Evolutionary conservation across 2,329 filamentous ascomycete species (phyloP).

Genomic region (Aspergillus vadensis): DNA sequence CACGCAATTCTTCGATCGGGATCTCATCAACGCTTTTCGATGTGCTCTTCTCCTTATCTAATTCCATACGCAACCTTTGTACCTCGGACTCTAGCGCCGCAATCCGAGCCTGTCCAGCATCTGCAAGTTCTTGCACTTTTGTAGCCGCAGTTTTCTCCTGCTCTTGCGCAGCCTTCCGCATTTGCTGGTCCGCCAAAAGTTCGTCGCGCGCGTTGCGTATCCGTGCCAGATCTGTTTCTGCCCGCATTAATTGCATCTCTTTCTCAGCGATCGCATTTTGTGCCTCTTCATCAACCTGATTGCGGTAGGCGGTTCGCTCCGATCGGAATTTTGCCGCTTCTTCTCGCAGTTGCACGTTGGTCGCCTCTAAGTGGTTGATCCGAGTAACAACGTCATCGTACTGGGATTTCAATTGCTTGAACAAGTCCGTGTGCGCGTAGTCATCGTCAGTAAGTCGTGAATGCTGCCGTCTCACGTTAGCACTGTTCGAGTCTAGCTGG

Average conservation of each 20-base stretch:
- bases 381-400: conserved; percentile 91
- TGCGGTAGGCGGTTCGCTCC: conserved; percentile 79
- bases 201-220: conserved; percentile 86
- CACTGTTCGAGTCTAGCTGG: not conserved
- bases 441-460: conserved; percentile 85
- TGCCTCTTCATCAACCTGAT: conserved; percentile 78
- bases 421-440: conserved; percentile 87
- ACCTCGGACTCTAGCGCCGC: conserved; percentile 79
- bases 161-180: conserved; percentile 77
- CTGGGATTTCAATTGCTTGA: conserved; percentile 86
- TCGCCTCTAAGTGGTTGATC: conserved; percentile 87
- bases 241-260: conserved; percentile 76
- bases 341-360: conserved; percentile 79
- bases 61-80: conserved; percentile 64
- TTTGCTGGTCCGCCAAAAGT: conserved; percentile 74
- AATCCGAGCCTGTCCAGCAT: conserved; percentile 79
- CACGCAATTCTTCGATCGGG: conserved; percentile 69
- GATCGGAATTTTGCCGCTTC: conserved; percentile 82
- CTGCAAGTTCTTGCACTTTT: conserved; percentile 77
- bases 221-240: conserved; percentile 81
- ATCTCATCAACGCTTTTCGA: conserved; percentile 59
- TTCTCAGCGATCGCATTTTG: conserved; percentile 72
- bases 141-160: conserved; percentile 69
- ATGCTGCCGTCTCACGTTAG: conserved; percentile 45
- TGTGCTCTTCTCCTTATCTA: conserved; percentile 50